These are phyloP conservation scores for Agaricus blazei DNA, from an alignment of 768 basidiomycete species.

Conservation along the genomic window DNA sequence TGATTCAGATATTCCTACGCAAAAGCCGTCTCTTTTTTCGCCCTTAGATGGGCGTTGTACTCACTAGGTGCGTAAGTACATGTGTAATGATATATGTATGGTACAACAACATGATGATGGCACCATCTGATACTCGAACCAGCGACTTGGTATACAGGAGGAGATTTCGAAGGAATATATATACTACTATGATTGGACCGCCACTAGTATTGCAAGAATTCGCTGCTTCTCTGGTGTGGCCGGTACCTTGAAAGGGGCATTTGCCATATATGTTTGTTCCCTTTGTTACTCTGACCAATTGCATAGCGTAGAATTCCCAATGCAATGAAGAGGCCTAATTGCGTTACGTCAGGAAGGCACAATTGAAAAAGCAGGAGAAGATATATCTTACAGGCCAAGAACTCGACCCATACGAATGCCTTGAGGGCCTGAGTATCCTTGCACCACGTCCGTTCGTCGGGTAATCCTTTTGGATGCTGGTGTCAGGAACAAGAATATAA, in stretches of 20 bases:
- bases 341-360: background rate
- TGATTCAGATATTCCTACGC: background rate
- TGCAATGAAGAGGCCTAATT: slow-evolving; percentile 37
- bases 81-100: background rate
- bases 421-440: slow-evolving; percentile 49
- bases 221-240: slow-evolving; percentile 28
- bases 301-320: slow-evolving; percentile 39
- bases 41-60: background rate
- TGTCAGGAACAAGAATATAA: background rate
- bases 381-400: slow-evolving; percentile 37
- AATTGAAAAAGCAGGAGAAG: slow-evolving; percentile 9
- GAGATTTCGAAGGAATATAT: too few species aligned
- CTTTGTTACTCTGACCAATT: slow-evolving; percentile 35
- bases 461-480: slow-evolving; percentile 24
- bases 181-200: background rate
- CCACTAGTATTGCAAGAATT: slow-evolving; percentile 33
- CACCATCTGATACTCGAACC: too few species aligned
- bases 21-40: too few species aligned
- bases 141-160: too few species aligned
- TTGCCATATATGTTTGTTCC: slow-evolving; percentile 47
- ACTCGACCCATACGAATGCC: slow-evolving; percentile 55
- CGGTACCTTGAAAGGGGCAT: slow-evolving; percentile 46
- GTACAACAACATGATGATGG: background rate
- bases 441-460: slow-evolving; percentile 48
- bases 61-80: background rate